A percentile compares a stretch with the other conserved stretches of the same genome.
phyloP scores from a whole-genome alignment of 768 basidiomycete genomes.

The Russula brevipes region DNA sequence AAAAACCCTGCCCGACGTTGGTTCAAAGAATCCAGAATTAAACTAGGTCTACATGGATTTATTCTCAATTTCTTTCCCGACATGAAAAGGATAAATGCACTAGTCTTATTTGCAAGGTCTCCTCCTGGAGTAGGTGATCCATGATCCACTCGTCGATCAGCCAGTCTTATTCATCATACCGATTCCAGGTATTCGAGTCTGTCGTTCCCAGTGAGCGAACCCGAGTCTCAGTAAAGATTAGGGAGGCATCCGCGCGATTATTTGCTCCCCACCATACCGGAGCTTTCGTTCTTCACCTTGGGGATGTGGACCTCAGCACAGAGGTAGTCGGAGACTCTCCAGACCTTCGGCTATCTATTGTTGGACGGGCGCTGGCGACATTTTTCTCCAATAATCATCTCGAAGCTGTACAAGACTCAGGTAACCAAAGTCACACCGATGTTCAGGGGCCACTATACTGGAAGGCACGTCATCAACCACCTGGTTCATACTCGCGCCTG shows the following conservation, averaged over 20 bases:
- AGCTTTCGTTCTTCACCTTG: constrained; percentile 60
- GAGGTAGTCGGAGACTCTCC: constrained; percentile 65
- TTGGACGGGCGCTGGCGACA: constrained; percentile 45
- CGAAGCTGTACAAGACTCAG: constrained; percentile 28
- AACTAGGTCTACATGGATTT: constrained; percentile 57
- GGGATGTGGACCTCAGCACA: constrained; percentile 63
- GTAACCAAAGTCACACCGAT: constrained; percentile 9
- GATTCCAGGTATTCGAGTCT: constrained; percentile 76
- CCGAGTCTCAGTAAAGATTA: constrained; percentile 54
- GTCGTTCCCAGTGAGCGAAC: constrained; percentile 90
- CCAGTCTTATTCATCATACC: neutral
- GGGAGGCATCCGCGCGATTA: constrained; percentile 61
- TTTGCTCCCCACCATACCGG: constrained; percentile 57
- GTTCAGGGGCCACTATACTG: constrained; percentile 37
- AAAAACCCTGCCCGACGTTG: constrained; percentile 49
- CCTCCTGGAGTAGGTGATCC: constrained; percentile 73
- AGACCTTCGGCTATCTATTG: constrained; percentile 48
- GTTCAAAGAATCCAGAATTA: constrained; percentile 72
- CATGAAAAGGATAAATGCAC: constrained; percentile 54
- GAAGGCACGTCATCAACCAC: constrained; percentile 48
- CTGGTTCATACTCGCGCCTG: neutral
- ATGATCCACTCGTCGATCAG: constrained; percentile 17
- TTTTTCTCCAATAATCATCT: constrained; percentile 52
- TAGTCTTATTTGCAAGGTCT: constrained; percentile 64
- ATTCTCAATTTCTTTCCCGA: constrained; percentile 61